phyloP scores from a whole-genome alignment of 768 basidiomycete species.

The Paxillus involutus region DNA sequence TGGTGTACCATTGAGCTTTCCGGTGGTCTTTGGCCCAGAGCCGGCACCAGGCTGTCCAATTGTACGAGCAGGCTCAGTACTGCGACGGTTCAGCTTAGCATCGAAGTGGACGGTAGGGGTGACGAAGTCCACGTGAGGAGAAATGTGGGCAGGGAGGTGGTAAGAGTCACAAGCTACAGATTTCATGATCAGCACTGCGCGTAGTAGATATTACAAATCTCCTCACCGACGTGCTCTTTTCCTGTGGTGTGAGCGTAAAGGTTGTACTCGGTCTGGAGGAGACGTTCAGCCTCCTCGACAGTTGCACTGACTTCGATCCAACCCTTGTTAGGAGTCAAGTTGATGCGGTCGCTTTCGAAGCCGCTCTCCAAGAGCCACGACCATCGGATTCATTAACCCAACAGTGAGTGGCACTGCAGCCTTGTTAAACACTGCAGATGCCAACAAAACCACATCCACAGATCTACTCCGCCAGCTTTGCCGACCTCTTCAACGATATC shows the following conservation, averaged over 20 bases:
- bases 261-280: conserved; percentile 34
- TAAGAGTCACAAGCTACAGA: conserved; percentile 32
- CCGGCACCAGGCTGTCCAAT: conserved; percentile 16
- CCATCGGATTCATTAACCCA: conserved; percentile 46
- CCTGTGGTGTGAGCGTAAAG: conserved; percentile 30
- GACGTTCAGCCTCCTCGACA: conserved; percentile 33
- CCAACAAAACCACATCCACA: not conserved
- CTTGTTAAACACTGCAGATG: not conserved
- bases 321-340: conserved; percentile 19
- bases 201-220: not conserved
- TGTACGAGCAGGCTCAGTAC: conserved; percentile 6
- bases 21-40: conserved; percentile 22
- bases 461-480: conserved; percentile 19
- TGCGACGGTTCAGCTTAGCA: conserved; percentile 17
- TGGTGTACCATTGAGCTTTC: conserved; percentile 1
- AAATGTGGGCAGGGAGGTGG: conserved; percentile 30
- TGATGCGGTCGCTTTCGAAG: conserved; percentile 20
- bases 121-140: conserved; percentile 34
- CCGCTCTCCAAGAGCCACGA: conserved; percentile 30
- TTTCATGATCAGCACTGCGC: not conserved
- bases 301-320: conserved; percentile 29
- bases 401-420: conserved; percentile 36
- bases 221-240: conserved; percentile 29
- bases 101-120: conserved; percentile 35
- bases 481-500: conserved; percentile 19